These are phyloP conservation scores for Rhodamnia argentea DNA, from an alignment of 345 rosid genomes.

Conservation along the genomic window DNA sequence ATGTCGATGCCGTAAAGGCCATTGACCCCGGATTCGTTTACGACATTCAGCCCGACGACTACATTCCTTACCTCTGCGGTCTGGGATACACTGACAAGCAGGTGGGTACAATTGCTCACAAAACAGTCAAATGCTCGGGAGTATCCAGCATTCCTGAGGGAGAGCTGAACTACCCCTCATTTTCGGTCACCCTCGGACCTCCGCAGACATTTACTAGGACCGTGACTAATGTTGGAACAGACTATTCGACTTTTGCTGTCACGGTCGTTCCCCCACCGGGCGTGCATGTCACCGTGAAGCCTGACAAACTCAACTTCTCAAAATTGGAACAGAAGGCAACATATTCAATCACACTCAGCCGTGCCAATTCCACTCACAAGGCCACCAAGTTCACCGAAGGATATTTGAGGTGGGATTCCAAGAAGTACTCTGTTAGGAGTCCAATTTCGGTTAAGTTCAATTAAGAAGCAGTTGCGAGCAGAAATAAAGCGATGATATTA, in stretches of 20 bases:
- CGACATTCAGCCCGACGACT: background rate
- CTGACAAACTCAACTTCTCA: background rate
- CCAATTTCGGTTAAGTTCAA: background rate
- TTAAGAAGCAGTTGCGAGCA: background rate
- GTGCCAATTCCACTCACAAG: background rate
- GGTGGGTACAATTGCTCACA: background rate
- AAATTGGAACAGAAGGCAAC: background rate
- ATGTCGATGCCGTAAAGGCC: background rate
- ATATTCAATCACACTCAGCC: background rate
- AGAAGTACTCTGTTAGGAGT: background rate
- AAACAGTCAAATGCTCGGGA: background rate
- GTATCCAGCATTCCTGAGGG: background rate
- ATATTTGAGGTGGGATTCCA: background rate
- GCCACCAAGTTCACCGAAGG: background rate
- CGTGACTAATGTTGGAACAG: background rate
- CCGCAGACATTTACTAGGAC: background rate
- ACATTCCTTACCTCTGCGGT: constrained; percentile 1
- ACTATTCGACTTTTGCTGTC: background rate
- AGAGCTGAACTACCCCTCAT: constrained; percentile 3
- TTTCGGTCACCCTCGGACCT: background rate
- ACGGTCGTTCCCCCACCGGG: background rate
- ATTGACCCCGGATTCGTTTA: background rate
- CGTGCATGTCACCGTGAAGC: background rate
- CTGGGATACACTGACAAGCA: background rate
- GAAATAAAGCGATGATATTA: too few relatives aligned